Base-by-base conservation (phyloP, 805 yeast species). In the Nakazawaea holstii region DNA sequence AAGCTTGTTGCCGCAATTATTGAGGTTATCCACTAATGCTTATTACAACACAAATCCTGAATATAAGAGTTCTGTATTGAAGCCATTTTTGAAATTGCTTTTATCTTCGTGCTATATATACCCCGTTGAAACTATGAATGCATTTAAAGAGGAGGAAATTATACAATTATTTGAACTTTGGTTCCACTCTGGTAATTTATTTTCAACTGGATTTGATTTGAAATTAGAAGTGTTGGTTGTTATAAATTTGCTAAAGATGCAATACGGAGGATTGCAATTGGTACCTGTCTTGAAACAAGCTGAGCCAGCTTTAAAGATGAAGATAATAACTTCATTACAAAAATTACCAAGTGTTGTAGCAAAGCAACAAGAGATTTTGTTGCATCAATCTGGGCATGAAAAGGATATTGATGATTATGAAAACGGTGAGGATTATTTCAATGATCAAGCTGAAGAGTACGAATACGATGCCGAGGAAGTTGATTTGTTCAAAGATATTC, bases 161-260 rank as follows among this genome's bases (percentile, higher is more conserved):
- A 51, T 63, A 31, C 57, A 63, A 29, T 72, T 74, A 51, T 66
- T 68, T 57, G 68, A 71, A 50, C 60, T 74, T 52, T 77, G 81
- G 81, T 66, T 76, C 50, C 65, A 72, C 53, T 66, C 74, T 20
- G 73, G 64, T 38, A 70, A 66, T 8, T 37, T 50, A 49, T 69
- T 75, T 60, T 72, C 68, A 47, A 77, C 81, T 50, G 82, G 76
- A 17, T 77, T 75, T 52, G 82, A 80, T 27, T 67, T 79, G 52
- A 78, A 77, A 54, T 60, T 77, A 39, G 80, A 78, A 59, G 71
- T 74, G 6, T 59, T 78, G 56, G 72, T 79, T 0, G 58, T 74
- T 39, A 62, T 73, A 35, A 55, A 76, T 2, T 56, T 76, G 15
- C 51, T 74, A 14, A 56, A 65, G 11, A 67, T 66, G 6, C 64